Base-by-base conservation (phyloP, 345 rosid genomes). In the Citrus sp. region DNA sequence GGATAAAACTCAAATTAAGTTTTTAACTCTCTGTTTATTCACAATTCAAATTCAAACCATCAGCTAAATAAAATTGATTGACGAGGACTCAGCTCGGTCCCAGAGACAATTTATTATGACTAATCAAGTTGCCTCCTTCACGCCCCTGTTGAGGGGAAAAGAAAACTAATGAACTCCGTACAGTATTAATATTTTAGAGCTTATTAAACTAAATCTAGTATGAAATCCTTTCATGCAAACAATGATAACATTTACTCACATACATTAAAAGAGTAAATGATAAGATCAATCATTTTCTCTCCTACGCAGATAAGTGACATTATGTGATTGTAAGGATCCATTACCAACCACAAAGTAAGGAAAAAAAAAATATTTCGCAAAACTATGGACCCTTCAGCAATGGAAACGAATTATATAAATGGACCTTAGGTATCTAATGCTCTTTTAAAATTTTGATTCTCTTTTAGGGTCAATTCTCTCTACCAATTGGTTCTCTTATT, bases 391-490 rank as follows among this genome's bases (percentile, higher is more conserved):
- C 51, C 28, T 21, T 67, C n/a, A 22, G 18, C 71, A 67, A 34
- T 5, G 25, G 2, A 21, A 63, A 63, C 2, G 7, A 42, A 61
- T 37, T 24, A 7, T 46, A 12, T 3, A 46, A 1, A 46, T 65
- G 64, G 72, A 76, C 64, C 51, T 18, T 35, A 34, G 71, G 72
- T 54, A 54, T 76, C 64, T 54, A 54, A 54, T 76, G 25, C 79
- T 65, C 42, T 14, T 42, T 66, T 63, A 55, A 34, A 34, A 25
- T 16, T n/a, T 55, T 67, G 42, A 77, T 56, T 55, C 59, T 67
- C 61, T 67, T 67, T 28, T 27, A 5, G 22, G 58, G 22, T 54
- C 6, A 54, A 54, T 18, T 54, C 58, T 19, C 58, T 54, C 51
- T 54, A 18, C 7, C 7, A 16, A 54, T 54, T 54, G 22, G 58